These are phyloP conservation scores for Neltuma alba DNA, from an alignment of 306 rosid genomes.

Conservation along the genomic window DNA sequence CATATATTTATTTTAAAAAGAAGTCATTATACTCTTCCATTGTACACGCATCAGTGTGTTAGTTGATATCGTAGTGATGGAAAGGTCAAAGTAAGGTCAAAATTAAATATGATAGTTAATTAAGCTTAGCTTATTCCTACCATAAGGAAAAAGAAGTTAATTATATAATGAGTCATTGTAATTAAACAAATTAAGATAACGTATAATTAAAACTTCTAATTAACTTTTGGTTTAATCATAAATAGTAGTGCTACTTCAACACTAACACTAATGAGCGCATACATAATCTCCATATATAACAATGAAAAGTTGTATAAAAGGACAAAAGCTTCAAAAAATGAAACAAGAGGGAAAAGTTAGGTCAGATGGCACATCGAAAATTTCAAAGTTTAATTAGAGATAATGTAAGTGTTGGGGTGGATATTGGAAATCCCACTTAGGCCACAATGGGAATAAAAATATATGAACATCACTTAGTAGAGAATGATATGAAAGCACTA, in stretches of 20 bases:
- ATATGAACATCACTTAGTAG: constrained; percentile 4
- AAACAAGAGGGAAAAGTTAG: not conserved
- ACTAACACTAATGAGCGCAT: not conserved
- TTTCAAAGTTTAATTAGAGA: not conserved
- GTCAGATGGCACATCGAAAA: not conserved
- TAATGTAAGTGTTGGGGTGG: not conserved
- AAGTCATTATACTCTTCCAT: too few species aligned
- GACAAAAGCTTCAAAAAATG: not conserved
- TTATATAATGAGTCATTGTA: too few species aligned
- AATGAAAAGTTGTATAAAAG: too few species aligned
- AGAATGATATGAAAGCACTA: constrained; percentile 38
- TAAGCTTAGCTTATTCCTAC: too few species aligned
- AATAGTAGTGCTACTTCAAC: not conserved
- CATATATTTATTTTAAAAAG: too few species aligned
- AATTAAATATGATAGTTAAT: too few species aligned
- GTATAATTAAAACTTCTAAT: not conserved
- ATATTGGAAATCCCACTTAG: constrained; percentile 60
- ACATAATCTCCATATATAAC: too few species aligned
- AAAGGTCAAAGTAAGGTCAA: too few species aligned
- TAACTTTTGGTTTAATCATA: not conserved
- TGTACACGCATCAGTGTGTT: too few species aligned
- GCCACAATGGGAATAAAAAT: constrained; percentile 28
- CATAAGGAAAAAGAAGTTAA: too few species aligned
- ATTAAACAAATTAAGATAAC: not conserved
- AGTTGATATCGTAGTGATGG: too few species aligned